Conservation (phyloP, 1,284 basidiomycete genomes). For the Ceratobasidium sp. region DNA sequence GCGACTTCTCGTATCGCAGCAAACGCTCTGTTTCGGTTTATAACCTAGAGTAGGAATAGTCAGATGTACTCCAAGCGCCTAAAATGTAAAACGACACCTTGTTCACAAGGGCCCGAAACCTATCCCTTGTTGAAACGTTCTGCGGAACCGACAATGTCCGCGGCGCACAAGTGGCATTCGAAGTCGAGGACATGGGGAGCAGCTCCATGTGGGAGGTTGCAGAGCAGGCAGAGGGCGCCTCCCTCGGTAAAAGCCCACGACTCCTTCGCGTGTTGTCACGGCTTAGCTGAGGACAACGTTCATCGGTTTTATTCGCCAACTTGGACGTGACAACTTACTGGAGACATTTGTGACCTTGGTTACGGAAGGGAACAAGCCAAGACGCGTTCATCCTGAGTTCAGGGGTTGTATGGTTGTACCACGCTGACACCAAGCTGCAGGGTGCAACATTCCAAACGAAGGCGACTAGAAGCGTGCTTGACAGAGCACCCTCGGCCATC, state of each 20-base stretch:
- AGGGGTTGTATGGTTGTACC: background rate
- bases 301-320: constrained; percentile 5
- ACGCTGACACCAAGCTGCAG: background rate
- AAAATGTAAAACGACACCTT: constrained; percentile 2
- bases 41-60: constrained; percentile 19
- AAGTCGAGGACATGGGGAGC: background rate
- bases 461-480: background rate
- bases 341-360: background rate
- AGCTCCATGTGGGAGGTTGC: constrained; percentile 26
- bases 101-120: constrained; percentile 26
- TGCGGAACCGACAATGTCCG: constrained; percentile 11
- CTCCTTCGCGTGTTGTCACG: background rate
- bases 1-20: background rate
- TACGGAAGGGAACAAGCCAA: constrained; percentile 2
- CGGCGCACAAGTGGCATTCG: background rate
- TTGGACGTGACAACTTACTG: constrained; percentile 14
- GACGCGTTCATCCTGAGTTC: background rate
- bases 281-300: constrained; percentile 1
- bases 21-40: constrained; percentile 15
- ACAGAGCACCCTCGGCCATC: background rate
- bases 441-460: constrained; percentile 15
- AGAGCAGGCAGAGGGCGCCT: constrained; percentile 16
- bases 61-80: background rate
- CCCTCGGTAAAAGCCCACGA: background rate
- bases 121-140: constrained; percentile 12